These are phyloP conservation scores for Rhynchosporium secalis DNA, from an alignment of 2,329 filamentous ascomycete species.

Conservation along the genomic window DNA sequence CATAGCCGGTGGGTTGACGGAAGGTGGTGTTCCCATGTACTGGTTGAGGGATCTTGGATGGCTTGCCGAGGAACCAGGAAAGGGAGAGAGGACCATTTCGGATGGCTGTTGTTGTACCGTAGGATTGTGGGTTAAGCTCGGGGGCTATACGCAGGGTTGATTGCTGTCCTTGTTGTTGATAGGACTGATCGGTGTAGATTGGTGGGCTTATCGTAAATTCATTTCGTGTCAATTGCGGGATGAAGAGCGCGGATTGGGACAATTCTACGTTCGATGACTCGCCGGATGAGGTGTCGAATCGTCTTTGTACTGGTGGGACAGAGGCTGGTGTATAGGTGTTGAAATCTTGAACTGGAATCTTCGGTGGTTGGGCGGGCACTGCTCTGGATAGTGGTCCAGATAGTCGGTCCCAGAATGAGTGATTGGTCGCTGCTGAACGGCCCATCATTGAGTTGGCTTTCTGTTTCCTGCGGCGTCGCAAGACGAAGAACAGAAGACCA, in stretches of 20 bases:
- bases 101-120: background rate
- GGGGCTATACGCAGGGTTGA: background rate
- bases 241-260: constrained; percentile 1
- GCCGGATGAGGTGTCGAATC: constrained; percentile 2
- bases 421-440: background rate
- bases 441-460: background rate
- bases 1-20: constrained; percentile 6
- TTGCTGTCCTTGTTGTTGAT: background rate
- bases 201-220: background rate
- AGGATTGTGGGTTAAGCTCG: background rate
- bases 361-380: background rate
- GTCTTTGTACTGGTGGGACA: background rate
- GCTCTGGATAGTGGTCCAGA: background rate
- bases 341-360: background rate
- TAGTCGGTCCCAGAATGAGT: constrained; percentile 7
- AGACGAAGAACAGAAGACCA: background rate
- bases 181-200: background rate
- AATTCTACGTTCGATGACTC: background rate
- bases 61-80: constrained; percentile 10
- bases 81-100: background rate
- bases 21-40: background rate
- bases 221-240: background rate
- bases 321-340: background rate
- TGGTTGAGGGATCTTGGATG: constrained; percentile 5
- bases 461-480: background rate